Base-by-base conservation (phyloP, 225 moss, liverwort and hornwort species). In the Straminergon stramineum region DNA sequence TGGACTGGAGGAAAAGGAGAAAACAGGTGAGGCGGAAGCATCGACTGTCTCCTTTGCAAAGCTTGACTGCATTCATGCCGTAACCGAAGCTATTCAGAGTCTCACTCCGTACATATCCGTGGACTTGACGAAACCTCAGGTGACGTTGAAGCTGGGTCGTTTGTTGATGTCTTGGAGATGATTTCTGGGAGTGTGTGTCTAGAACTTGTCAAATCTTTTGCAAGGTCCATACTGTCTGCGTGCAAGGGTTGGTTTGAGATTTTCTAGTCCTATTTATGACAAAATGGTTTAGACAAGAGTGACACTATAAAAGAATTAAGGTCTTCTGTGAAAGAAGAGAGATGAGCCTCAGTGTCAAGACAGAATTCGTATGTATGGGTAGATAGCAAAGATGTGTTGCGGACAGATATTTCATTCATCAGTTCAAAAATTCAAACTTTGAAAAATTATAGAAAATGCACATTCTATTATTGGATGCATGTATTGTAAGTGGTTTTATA, bases 101-200 rank as follows among this genome's bases (percentile, higher is more conserved):
- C 94, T 94, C 37, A 91, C 85, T 67, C 75, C 90, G 23, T 13
- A 88, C 61, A 75, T 92, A 57, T 92, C 87, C 86, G 99, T 99
- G 74, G 93, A 99, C 83, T 91, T 97, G 88, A 96, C 92, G 71
- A 91, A 92, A 88, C 99, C 97, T 84, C 91, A 97, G 96, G 98
- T 96, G 88, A 87, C 57, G 8, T 79, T 73, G 34, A 92, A 77
- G 53, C 27, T 48, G 13, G 26, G 45, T 91, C 56, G 28, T 56
- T 31, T 69, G 48, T 64, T 64, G 83, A 65, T 37, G 62, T 30
- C 88, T 88, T 71, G 51, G 78, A 85, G 80, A 66, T 83, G 32
- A 79, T 16, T 45, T 39, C 24, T 67, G 17, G 19, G 65, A 22
- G 69, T 8, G 35, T 32, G 34, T 82, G 73, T 66, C 43, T 89